A percentile compares a stretch with the other conserved stretches of the same genome.
Conservation (phyloP, 148 eudicot genomes). For the Nepenthes gracilis region DNA sequence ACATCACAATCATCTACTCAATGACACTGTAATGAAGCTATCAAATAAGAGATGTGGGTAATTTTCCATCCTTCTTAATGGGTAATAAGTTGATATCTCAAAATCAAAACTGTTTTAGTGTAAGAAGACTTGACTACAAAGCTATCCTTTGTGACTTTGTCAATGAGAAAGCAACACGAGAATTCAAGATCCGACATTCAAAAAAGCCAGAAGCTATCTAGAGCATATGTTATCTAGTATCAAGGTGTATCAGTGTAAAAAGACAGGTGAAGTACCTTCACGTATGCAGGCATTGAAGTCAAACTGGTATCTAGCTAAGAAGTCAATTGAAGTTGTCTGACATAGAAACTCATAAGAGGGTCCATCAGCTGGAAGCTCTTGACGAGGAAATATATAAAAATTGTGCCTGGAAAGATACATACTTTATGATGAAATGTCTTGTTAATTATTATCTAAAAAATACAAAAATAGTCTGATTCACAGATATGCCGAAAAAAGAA, state of each 20-base stretch:
- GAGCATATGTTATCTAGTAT: too few species aligned
- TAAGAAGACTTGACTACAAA: too few species aligned
- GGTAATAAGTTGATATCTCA: too few species aligned
- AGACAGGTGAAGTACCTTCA: constrained; percentile 45
- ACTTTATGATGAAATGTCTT: not conserved
- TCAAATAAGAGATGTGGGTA: too few species aligned
- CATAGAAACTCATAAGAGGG: constrained; percentile 67
- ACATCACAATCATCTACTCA: not conserved
- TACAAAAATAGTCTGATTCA: not conserved
- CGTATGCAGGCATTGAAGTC: constrained; percentile 82
- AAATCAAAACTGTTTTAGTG: too few species aligned
- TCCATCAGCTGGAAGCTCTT: constrained; percentile 52
- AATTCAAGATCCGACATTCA: not conserved
- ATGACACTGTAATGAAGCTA: not conserved
- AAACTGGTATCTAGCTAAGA: constrained; percentile 83
- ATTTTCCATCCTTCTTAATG: too few species aligned
- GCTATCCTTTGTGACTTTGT: too few species aligned
- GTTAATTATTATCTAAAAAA: not conserved
- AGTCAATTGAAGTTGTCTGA: constrained; percentile 83
- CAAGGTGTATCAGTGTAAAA: not conserved
- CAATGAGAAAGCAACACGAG: not conserved
- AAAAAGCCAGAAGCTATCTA: not conserved
- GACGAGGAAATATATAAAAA: constrained; percentile 81
- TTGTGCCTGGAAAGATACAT: constrained; percentile 52
- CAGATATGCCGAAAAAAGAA: not conserved